Conservation (phyloP, 2,329 filamentous ascomycete species). For the Chalaropsis ovoidea region DNA sequence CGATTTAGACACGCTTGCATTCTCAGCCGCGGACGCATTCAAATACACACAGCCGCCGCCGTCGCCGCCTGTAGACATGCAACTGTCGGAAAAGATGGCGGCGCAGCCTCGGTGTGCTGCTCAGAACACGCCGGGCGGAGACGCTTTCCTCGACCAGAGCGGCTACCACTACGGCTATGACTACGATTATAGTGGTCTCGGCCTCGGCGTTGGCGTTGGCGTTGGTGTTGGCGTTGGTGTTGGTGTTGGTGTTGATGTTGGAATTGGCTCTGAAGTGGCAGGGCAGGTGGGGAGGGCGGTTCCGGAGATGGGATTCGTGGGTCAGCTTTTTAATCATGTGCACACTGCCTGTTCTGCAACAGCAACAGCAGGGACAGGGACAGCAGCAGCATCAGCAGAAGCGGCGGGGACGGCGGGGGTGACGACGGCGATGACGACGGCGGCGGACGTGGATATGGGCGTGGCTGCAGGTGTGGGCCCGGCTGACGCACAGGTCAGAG, state of each 20-base stretch:
- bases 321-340: constrained; percentile 49
- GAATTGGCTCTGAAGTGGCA: background rate
- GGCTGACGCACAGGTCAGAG: background rate
- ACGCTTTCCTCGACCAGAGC: background rate
- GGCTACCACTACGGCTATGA: background rate
- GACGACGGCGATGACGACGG: no score
- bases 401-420: background rate
- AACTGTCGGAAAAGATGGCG: background rate
- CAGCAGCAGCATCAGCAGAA: background rate
- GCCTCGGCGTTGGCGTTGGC: background rate
- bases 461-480: background rate
- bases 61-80: background rate
- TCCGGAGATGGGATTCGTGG: constrained; percentile 40
- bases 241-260: background rate
- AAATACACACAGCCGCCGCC: background rate
- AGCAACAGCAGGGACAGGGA: background rate
- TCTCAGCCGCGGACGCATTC: background rate
- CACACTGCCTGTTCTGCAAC: constrained; percentile 45
- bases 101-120: background rate
- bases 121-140: background rate
- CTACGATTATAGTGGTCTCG: background rate
- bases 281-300: background rate
- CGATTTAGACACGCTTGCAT: background rate
- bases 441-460: background rate
- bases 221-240: background rate